phyloP scores from a whole-genome alignment of 768 basidiomycete species.

The Sarcodon aspratus region DNA sequence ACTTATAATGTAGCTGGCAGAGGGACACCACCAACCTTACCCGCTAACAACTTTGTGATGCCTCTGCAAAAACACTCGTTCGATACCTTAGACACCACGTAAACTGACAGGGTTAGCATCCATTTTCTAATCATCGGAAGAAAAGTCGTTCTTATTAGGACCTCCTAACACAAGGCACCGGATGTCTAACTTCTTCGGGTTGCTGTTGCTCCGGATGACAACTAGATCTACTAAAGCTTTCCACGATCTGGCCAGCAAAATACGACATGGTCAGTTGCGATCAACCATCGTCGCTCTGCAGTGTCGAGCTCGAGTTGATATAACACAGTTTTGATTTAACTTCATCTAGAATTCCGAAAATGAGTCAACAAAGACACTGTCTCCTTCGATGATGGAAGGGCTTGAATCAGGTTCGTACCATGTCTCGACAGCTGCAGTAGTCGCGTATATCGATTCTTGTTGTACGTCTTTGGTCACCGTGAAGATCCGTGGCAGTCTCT shows the following conservation, averaged over 20 bases:
- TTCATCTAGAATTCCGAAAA: slow-evolving; percentile 99
- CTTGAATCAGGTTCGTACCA: slow-evolving; percentile 94
- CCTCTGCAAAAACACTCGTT: no score
- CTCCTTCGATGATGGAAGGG: slow-evolving; percentile 93
- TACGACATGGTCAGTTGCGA: slow-evolving; percentile 92
- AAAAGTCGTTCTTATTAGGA: no score
- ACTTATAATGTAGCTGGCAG: no score
- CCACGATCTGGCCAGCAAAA: slow-evolving; percentile 86
- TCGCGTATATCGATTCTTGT: slow-evolving; percentile 89
- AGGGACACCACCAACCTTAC: no score
- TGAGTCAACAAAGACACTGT: slow-evolving; percentile 89
- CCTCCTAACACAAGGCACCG: slow-evolving; percentile 95
- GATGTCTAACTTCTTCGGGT: slow-evolving; percentile 92
- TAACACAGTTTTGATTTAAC: slow-evolving; percentile 91
- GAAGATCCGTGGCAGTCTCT: no score
- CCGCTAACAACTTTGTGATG: no score
- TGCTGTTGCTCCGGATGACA: slow-evolving; percentile 98
- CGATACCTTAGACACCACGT: no score
- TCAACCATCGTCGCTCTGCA: slow-evolving; percentile 98
- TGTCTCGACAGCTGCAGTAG: slow-evolving; percentile 91
- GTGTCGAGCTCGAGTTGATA: slow-evolving; percentile 87
- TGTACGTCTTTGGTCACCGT: slow-evolving; percentile 78
- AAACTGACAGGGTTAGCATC: no score
- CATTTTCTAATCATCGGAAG: no score
- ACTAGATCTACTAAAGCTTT: slow-evolving; percentile 94